These are phyloP conservation scores for Fusarium sp. DNA, from an alignment of 2,329 filamentous ascomycete species.

Conservation along the genomic window DNA sequence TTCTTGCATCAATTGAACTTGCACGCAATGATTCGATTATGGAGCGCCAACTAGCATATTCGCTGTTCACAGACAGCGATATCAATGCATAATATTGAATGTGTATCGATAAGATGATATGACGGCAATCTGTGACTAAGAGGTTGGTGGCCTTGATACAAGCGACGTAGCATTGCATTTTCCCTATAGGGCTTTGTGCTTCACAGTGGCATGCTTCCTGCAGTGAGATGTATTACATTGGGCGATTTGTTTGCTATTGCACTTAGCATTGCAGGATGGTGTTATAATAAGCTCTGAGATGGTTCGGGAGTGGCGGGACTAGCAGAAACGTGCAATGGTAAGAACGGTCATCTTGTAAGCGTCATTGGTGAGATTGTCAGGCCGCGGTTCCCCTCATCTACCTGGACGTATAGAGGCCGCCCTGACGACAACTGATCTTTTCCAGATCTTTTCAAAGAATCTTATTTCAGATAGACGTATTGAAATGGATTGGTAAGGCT, in stretches of 20 bases:
- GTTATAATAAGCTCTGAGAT: background rate
- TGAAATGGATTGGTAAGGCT: rapidly evolving
- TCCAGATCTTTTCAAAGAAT: rapidly evolving
- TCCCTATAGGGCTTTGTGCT: background rate
- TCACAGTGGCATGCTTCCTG: background rate
- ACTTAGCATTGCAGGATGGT: background rate
- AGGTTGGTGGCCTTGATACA: background rate
- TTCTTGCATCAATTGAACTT: background rate
- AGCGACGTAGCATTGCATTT: slow-evolving; percentile 8
- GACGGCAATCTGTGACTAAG: background rate
- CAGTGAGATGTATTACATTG: background rate
- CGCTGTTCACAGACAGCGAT: background rate
- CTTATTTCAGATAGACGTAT: rapidly evolving
- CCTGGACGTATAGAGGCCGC: background rate
- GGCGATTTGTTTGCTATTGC: background rate
- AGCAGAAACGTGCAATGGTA: background rate
- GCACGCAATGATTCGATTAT: background rate
- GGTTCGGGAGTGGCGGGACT: background rate
- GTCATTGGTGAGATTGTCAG: background rate
- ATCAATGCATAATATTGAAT: background rate
- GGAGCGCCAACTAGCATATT: background rate
- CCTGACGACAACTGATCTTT: background rate
- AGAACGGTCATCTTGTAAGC: background rate
- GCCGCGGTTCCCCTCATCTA: background rate
- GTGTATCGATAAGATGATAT: background rate